Percentiles rank a stretch among this genome's conserved stretches.
These are phyloP conservation scores for Oryza rufipogon DNA, from an alignment of 176 grass and related monocot genomes.

Conservation along the genomic window DNA sequence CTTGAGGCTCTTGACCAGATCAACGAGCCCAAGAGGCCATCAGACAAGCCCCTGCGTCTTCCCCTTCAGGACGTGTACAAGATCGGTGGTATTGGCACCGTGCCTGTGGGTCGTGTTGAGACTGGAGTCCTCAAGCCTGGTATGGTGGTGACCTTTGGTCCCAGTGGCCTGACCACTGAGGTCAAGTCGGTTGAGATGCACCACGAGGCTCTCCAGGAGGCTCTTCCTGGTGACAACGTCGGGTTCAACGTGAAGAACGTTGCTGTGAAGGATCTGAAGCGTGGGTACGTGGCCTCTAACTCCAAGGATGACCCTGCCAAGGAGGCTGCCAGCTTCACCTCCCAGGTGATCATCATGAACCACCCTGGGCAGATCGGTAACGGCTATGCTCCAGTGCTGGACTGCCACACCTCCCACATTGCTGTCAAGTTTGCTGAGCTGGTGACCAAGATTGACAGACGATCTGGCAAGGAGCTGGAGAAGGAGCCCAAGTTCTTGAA, in stretches of 20 bases:
- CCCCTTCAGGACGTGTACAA: not conserved
- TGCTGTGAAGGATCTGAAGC: not conserved
- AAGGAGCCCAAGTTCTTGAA: not conserved
- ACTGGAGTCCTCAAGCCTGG: not conserved
- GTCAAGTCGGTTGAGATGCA: not conserved
- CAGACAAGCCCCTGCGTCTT: not conserved
- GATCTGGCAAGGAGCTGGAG: not conserved
- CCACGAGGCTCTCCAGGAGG: not conserved
- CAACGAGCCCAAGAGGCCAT: not conserved
- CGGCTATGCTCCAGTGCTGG: constrained; percentile 59
- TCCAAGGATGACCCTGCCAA: not conserved
- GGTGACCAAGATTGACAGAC: constrained; percentile 56
- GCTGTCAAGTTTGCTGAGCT: constrained; percentile 65
- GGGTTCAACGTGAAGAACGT: not conserved
- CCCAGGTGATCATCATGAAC: not conserved
- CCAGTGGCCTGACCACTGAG: not conserved
- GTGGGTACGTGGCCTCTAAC: not conserved
- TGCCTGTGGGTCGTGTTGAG: not conserved
- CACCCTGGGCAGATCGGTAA: constrained; percentile 67
- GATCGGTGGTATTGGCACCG: not conserved
- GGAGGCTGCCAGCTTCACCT: not conserved
- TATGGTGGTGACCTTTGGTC: not conserved
- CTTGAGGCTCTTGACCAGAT: not conserved
- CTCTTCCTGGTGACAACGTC: not conserved
- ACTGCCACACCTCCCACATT: constrained; percentile 71